Conservation (phyloP, 2,329 filamentous ascomycete species). For the Teratosphaeriaceae sp. region DNA sequence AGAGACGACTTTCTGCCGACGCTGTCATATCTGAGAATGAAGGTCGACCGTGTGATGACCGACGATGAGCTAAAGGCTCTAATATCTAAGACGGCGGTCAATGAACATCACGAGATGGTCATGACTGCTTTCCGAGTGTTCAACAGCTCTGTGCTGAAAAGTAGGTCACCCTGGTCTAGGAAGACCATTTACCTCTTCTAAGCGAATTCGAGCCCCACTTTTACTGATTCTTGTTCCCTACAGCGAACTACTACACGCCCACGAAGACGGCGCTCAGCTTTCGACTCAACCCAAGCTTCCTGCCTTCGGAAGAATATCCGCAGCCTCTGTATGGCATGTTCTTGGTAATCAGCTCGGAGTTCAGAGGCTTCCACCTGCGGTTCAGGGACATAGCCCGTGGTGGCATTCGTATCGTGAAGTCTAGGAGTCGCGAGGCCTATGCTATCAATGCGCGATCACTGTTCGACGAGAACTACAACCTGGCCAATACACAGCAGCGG, state of each 20-base stretch:
- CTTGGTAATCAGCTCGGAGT: constrained; percentile 93
- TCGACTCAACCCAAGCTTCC: constrained; percentile 80
- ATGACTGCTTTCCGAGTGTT: constrained; percentile 96
- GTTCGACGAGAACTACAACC: constrained; percentile 98
- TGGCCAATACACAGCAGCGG: constrained; percentile 96
- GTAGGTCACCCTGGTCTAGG: too few relatives aligned
- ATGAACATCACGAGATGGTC: constrained; percentile 96
- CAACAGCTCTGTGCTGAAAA: constrained; percentile 90
- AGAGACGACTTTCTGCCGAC: constrained; percentile 65
- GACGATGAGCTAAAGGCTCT: constrained; percentile 66
- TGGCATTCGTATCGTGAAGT: constrained; percentile 98
- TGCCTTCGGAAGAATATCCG: constrained; percentile 87
- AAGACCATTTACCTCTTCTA: too few relatives aligned
- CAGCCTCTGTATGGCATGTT: constrained; percentile 97
- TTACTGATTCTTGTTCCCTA: too few relatives aligned
- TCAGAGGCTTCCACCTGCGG: constrained; percentile 91
- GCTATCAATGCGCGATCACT: constrained; percentile 92
- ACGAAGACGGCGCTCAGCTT: constrained; percentile 98
- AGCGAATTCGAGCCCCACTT: too few relatives aligned
- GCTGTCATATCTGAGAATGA: constrained; percentile 58
- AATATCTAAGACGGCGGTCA: constrained; percentile 73
- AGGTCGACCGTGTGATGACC: constrained; percentile 67
- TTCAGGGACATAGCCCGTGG: constrained; percentile 97
- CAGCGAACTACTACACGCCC: constrained; percentile 94
- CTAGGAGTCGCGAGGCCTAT: constrained; percentile 90